Percentiles rank a stretch among this genome's conserved stretches.
phyloP scores from a whole-genome alignment of 2,329 filamentous ascomycete species.

The Fusarium sacchari region DNA sequence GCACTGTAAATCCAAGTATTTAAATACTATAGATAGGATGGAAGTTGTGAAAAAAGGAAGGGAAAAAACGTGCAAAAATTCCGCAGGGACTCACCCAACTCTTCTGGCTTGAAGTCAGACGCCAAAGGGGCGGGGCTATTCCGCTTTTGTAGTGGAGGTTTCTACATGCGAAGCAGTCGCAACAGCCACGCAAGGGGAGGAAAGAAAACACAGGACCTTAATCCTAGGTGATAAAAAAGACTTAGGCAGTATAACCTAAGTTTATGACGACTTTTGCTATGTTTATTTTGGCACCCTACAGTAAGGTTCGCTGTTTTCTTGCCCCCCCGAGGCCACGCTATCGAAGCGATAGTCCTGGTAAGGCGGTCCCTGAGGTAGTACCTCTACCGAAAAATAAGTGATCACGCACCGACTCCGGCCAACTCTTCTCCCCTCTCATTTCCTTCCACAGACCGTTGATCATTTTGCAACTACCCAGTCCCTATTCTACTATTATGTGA shows the following conservation, averaged over 20 bases:
- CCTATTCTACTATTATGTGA: constrained; percentile 42
- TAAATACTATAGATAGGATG: not conserved
- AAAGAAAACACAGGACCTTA: no score
- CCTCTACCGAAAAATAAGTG: constrained; percentile 32
- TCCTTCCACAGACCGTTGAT: constrained; percentile 25
- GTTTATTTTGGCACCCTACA: no score
- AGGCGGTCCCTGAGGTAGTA: not conserved
- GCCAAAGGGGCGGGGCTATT: not conserved
- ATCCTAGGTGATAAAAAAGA: no score
- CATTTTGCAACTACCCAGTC: not conserved
- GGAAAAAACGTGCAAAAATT: not conserved
- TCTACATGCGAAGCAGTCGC: not conserved
- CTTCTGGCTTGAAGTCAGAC: not conserved
- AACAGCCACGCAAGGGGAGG: no score
- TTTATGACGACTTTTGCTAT: no score
- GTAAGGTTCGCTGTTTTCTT: no score
- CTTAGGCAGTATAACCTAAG: no score
- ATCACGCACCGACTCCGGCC: constrained; percentile 40
- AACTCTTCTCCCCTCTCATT: constrained; percentile 32
- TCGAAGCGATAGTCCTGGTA: not conserved
- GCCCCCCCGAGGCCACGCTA: no score
- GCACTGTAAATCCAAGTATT: not conserved
- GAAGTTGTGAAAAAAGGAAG: not conserved
- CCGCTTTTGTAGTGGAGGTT: not conserved
- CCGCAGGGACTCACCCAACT: not conserved